These are phyloP conservation scores for Phalaenopsis hybrid DNA, from an alignment of 116 monocot genomes.

Conservation along the genomic window DNA sequence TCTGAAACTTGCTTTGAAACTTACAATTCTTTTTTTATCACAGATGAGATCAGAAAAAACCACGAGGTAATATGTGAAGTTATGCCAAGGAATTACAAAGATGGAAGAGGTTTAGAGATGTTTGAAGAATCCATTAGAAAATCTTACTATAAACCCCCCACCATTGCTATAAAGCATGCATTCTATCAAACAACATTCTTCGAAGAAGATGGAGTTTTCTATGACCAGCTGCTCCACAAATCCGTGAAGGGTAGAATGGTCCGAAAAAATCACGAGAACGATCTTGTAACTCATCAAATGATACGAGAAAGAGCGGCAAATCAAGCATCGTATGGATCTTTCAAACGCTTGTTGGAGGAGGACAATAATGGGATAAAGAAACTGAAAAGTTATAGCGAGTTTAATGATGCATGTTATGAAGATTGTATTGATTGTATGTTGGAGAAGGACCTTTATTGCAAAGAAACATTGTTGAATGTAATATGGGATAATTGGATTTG, in stretches of 20 bases:
- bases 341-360: conserved; percentile 31
- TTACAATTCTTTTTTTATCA: neutral
- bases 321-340: neutral
- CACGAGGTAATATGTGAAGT: conserved; percentile 17
- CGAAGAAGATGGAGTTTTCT: neutral
- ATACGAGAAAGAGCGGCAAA: neutral
- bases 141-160: conserved; percentile 2
- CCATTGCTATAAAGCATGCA: neutral
- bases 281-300: conserved; percentile 13
- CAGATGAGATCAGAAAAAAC: conserved; percentile 14
- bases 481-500: conserved; percentile 41
- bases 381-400: conserved; percentile 13
- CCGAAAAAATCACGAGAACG: conserved; percentile 21
- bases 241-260: conserved; percentile 34
- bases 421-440: conserved; percentile 8
- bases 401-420: neutral
- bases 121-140: conserved; percentile 9
- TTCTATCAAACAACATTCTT: neutral
- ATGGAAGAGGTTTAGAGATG: neutral
- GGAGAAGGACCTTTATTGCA: conserved; percentile 59
- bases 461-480: conserved; percentile 19
- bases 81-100: conserved; percentile 15
- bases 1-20: neutral
- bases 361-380: conserved; percentile 25
- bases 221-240: conserved; percentile 32